phyloP scores from a whole-genome alignment of 2,329 filamentous ascomycete genomes.

The Chalaropsis ovoidea region DNA sequence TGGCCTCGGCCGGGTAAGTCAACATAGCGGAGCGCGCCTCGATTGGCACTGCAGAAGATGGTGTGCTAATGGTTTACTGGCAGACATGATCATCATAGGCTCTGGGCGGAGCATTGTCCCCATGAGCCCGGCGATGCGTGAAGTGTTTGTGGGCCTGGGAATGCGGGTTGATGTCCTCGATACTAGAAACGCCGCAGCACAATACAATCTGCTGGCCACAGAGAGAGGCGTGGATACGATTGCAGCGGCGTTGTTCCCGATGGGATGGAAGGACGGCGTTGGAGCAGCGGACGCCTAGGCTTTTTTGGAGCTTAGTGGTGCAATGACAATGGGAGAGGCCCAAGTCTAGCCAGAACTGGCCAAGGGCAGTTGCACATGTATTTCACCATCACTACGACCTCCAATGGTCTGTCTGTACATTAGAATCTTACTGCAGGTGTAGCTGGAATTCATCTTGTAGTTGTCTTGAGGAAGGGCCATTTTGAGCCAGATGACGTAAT shows the following conservation, averaged over 20 bases:
- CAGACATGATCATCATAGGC: slow-evolving; percentile 83
- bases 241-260: slow-evolving; percentile 76
- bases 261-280: slow-evolving; percentile 63
- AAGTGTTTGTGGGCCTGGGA: slow-evolving; percentile 63
- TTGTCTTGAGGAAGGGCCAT: no score
- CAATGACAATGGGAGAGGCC: no score
- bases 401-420: background rate
- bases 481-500: background rate
- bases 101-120: slow-evolving; percentile 67
- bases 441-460: background rate
- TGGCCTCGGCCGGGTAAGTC: slow-evolving; percentile 80
- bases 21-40: slow-evolving; percentile 1
- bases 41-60: background rate
- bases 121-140: slow-evolving; percentile 62
- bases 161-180: slow-evolving; percentile 82
- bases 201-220: slow-evolving; percentile 92
- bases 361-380: background rate
- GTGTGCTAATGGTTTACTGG: background rate
- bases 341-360: no score
- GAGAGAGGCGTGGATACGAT: slow-evolving; percentile 79
- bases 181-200: slow-evolving; percentile 84
- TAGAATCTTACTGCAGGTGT: background rate
- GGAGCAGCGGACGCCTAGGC: slow-evolving; percentile 32
- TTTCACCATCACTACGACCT: background rate
- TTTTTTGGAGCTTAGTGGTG: no score